Conservation (phyloP, 768 basidiomycete species). For the Arthromyces matolae region DNA sequence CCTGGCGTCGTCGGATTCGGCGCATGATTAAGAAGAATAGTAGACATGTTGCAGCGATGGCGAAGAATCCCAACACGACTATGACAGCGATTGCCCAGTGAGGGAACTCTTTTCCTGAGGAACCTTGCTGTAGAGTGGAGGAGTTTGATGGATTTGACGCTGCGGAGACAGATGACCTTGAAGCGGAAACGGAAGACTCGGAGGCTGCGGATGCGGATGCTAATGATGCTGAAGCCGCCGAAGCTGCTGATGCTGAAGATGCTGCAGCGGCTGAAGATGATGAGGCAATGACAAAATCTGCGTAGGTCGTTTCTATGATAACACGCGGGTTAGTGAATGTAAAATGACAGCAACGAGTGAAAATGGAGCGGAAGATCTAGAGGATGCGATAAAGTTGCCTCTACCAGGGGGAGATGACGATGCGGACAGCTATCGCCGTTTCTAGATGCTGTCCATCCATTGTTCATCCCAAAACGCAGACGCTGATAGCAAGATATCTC, state of each 20-base stretch:
- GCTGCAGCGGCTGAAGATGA: constrained; percentile 38
- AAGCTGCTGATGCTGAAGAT: constrained; percentile 31
- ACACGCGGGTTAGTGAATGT: background rate
- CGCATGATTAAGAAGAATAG: constrained; percentile 73
- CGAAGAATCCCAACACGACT: constrained; percentile 80
- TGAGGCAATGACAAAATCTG: constrained; percentile 62
- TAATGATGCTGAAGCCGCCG: constrained; percentile 21
- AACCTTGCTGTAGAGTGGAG: constrained; percentile 40
- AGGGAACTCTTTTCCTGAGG: constrained; percentile 51
- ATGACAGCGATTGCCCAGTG: constrained; percentile 93
- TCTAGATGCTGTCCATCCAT: too few species aligned
- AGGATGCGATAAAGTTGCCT: background rate
- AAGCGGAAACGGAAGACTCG: constrained; percentile 19
- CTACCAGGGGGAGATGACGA: too few species aligned
- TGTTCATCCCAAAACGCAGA: too few species aligned
- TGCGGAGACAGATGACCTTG: constrained; percentile 20
- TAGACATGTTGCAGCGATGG: constrained; percentile 65
- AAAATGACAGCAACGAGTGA: background rate
- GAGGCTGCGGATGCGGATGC: constrained; percentile 10
- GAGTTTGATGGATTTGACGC: constrained; percentile 10
- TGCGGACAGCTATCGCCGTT: too few species aligned
- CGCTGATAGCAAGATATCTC: too few species aligned
- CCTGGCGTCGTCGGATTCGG: constrained; percentile 52
- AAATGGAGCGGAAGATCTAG: background rate
- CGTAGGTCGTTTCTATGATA: constrained; percentile 66